These are phyloP conservation scores for Reutealis trisperma DNA, from an alignment of 345 rosid genomes.

Conservation along the genomic window DNA sequence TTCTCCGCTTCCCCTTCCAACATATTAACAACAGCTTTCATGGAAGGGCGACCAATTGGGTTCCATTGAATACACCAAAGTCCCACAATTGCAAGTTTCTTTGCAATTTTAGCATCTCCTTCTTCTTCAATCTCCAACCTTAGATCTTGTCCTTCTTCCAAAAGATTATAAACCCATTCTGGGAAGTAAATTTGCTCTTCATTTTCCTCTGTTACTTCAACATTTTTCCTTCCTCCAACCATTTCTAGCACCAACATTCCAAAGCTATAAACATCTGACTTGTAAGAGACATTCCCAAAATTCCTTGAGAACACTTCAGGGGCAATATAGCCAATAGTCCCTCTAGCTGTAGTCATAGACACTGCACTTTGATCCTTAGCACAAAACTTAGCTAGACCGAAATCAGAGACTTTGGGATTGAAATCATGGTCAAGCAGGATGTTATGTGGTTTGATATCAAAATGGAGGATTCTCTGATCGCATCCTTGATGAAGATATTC, in stretches of 20 bases:
- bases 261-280: slow-evolving; percentile 8
- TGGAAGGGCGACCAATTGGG: slow-evolving; percentile 17
- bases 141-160: slow-evolving; percentile 19
- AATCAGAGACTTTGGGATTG: background rate
- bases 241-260: slow-evolving; percentile 23
- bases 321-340: slow-evolving; percentile 25
- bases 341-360: background rate
- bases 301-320: slow-evolving; percentile 26
- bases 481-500: background rate
- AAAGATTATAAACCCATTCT: slow-evolving; percentile 11
- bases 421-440: slow-evolving; percentile 3
- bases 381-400: background rate
- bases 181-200: background rate
- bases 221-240: slow-evolving; percentile 32
- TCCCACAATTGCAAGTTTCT: slow-evolving; percentile 14
- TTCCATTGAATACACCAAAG: slow-evolving; percentile 25
- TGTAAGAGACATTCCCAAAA: background rate
- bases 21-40: slow-evolving; percentile 15
- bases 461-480: slow-evolving; percentile 5
- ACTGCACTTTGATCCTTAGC: background rate
- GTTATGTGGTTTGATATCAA: slow-evolving; percentile 11
- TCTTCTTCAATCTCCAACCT: slow-evolving; percentile 7
- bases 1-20: slow-evolving; percentile 17
- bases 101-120: slow-evolving; percentile 9
- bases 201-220: background rate